Conservation (phyloP, 805 yeast genomes). For the Zygoascus bituminiphila region DNA sequence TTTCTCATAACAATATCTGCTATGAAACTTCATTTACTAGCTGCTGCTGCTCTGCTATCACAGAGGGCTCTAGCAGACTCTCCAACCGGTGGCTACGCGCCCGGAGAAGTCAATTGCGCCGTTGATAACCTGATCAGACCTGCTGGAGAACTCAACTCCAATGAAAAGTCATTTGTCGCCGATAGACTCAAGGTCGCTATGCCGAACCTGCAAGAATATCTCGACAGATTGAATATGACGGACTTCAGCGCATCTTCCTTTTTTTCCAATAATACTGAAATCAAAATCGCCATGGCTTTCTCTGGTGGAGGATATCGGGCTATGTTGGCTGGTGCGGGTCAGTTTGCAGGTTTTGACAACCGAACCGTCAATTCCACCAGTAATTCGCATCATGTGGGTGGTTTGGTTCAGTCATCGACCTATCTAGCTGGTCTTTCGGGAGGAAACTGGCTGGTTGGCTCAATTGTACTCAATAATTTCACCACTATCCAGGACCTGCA, state of each 20-base stretch:
- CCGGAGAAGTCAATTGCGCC: constrained; percentile 35
- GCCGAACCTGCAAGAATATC: constrained; percentile 36
- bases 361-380: constrained; percentile 47
- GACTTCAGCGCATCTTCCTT: constrained; percentile 39
- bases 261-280: constrained; percentile 23
- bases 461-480: constrained; percentile 64
- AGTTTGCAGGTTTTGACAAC: constrained; percentile 68
- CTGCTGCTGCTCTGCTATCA: constrained; percentile 1
- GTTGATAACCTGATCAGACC: constrained; percentile 24
- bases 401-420: constrained; percentile 59
- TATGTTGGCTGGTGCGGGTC: constrained; percentile 80
- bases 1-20: too few species aligned
- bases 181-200: constrained; percentile 29
- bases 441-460: constrained; percentile 73
- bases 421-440: constrained; percentile 77
- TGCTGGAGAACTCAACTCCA: constrained; percentile 23
- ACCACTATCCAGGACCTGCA: constrained; percentile 57
- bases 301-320: constrained; percentile 92
- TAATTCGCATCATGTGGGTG: constrained; percentile 51
- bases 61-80: constrained; percentile 19
- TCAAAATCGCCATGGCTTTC: constrained; percentile 40
- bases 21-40: neutral
- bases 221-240: constrained; percentile 37
- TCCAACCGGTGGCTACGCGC: constrained; percentile 38
- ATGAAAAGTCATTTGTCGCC: constrained; percentile 26